Base-by-base conservation (phyloP, 176 grass and related monocot genomes). In the Puccinellia tenuiflora region DNA sequence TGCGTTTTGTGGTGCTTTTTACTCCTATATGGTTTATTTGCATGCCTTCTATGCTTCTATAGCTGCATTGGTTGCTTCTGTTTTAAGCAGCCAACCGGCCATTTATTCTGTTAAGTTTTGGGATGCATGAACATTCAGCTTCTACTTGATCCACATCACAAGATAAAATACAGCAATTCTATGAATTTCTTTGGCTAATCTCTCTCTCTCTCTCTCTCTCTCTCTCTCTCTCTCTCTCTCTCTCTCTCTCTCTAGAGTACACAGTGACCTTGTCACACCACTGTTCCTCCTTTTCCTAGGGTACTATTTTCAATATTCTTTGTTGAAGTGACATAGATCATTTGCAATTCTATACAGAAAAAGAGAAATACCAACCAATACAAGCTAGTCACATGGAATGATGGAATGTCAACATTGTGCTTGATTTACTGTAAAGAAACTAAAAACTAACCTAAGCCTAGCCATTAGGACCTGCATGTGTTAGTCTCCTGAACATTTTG, bases 261-360 rank as follows among this genome's bases (percentile, higher is more conserved):
- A 86, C 66, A 90, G 88, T 90, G 84, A 83, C 84, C 84, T 83
- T 87, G 88, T 91, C 89, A 91, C 81, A 71, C 76, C 71, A 91
- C 85, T 85, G 85, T 88, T 88, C 77, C 62, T 64, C 63, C 78
- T 85, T 85, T 91, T 78, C 70, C 64, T 88, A 80, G 84, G 88
- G 68, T 22, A 90, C 88, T 90, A 42, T 87, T 90, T 83, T 73
- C 53, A 83, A 90, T 86, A 86, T 83, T 86, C 80, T 83, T 83
- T 83, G 73, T 45, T 90, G 88, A 90, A 78, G 84, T 90, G 88
- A 90, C 84, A 82, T 77, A 81, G 85, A 91, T 69, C 51, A 76
- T 42, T 88, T 70, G 46, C 77, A 65, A 77, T 84, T 70, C 76
- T 77, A 84, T 47, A 79, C 25, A 78, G 48, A 87, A 40, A 84